These are phyloP conservation scores for Sugiyamaella boreocaroliniensis DNA, from an alignment of 805 yeast species.

Conservation along the genomic window DNA sequence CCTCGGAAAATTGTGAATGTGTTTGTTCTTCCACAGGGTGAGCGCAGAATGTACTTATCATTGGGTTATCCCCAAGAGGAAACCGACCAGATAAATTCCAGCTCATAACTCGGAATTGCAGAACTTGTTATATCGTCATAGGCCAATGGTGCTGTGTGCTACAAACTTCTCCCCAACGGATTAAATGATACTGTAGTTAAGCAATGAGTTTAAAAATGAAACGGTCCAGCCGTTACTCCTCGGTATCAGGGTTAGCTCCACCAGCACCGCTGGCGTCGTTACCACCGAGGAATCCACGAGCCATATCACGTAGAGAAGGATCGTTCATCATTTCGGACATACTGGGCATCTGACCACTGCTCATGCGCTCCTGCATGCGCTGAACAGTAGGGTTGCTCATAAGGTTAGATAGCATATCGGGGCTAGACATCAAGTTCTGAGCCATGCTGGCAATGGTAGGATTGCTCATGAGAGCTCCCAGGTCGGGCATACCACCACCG, in stretches of 20 bases:
- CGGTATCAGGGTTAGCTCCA: neutral
- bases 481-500: slow-evolving; percentile 66
- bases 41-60: neutral
- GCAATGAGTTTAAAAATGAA: neutral
- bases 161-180: neutral
- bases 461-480: slow-evolving; percentile 69
- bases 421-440: slow-evolving; percentile 80
- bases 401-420: slow-evolving; percentile 63
- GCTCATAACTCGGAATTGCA: slow-evolving; percentile 17
- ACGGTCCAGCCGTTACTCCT: neutral
- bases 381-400: slow-evolving; percentile 75
- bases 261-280: slow-evolving; percentile 23
- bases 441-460: slow-evolving; percentile 93
- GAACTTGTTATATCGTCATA: slow-evolving; percentile 18
- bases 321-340: slow-evolving; percentile 70
- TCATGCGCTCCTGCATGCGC: slow-evolving; percentile 73
- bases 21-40: slow-evolving; percentile 12
- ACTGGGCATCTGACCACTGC: slow-evolving; percentile 52
- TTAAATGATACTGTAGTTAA: neutral
- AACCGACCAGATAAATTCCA: neutral
- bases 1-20: slow-evolving; percentile 19
- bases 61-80: neutral
- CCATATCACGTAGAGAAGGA: slow-evolving; percentile 70
- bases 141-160: slow-evolving; percentile 7
- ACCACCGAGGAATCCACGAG: slow-evolving; percentile 62